Percentiles rank a stretch among this genome's conserved stretches.
Evolutionary conservation across 208 protist species (phyloP).

Genomic region (Trypanosoma vivax): DNA sequence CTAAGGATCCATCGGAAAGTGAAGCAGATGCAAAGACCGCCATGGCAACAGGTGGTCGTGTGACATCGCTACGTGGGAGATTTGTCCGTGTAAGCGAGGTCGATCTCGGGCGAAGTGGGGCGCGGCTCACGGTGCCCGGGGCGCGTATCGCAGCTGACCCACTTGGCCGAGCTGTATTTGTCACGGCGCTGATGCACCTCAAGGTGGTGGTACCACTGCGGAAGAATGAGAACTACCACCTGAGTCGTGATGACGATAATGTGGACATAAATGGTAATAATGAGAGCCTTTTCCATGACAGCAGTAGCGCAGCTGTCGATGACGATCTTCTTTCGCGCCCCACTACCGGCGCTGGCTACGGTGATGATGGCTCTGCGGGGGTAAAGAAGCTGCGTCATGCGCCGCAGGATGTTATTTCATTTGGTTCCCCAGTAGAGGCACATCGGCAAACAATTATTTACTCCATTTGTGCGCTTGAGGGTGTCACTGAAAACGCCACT

Average conservation of each 20-base stretch:
- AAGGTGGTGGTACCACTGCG: slow-evolving; percentile 64
- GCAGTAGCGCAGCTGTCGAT: slow-evolving; percentile 7
- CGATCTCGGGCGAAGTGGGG: slow-evolving; percentile 95
- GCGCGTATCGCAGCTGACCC: slow-evolving; percentile 93
- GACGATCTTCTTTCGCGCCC: slow-evolving; percentile 10
- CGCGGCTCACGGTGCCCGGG: slow-evolving; percentile 92
- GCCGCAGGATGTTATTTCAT: slow-evolving; percentile 34
- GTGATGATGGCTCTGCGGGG: neutral
- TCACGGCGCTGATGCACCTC: slow-evolving; percentile 78
- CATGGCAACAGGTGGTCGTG: slow-evolving; percentile 11
- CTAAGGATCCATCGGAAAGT: slow-evolving; percentile 7
- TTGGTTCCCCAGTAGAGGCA: slow-evolving; percentile 63
- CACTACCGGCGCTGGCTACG: neutral
- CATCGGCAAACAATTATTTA: slow-evolving; percentile 70
- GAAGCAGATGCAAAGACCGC: neutral
- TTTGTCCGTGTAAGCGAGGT: slow-evolving; percentile 95
- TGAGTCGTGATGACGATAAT: neutral
- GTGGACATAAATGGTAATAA: slow-evolving; percentile 3
- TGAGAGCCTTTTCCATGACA: neutral
- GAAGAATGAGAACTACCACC: slow-evolving; percentile 24
- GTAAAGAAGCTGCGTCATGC: slow-evolving; percentile 3
- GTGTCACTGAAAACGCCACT: slow-evolving; percentile 42
- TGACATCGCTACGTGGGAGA: slow-evolving; percentile 48
- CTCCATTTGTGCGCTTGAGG: slow-evolving; percentile 63
- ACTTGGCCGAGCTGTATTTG: slow-evolving; percentile 94